Percentiles rank a stretch among this genome's conserved stretches.
These are phyloP conservation scores for Aureobasidium sp. DNA, from an alignment of 2,329 filamentous ascomycete genomes.

Conservation along the genomic window DNA sequence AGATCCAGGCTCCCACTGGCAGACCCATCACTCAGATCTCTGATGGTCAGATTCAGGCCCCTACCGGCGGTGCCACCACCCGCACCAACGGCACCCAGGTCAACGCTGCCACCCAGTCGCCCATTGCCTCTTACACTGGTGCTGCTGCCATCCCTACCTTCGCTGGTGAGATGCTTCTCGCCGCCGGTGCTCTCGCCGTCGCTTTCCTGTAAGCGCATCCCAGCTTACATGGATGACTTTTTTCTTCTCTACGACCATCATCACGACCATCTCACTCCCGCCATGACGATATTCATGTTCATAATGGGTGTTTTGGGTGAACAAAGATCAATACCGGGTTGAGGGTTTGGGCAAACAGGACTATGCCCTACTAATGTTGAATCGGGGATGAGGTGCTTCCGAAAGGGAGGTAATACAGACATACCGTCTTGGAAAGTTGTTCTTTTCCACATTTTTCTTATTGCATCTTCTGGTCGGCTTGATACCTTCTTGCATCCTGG, in stretches of 20 bases:
- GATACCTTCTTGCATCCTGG: conserved; percentile 14
- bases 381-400: background rate
- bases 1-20: conserved; percentile 17
- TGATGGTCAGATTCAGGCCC: conserved; percentile 22
- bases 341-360: conserved; percentile 11
- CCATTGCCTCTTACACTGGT: conserved; percentile 27
- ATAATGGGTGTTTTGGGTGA: conserved; percentile 15
- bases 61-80: conserved; percentile 6
- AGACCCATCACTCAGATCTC: conserved; percentile 22
- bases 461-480: conserved; percentile 13
- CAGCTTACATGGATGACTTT: background rate
- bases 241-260: background rate
- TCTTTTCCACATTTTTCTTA: background rate
- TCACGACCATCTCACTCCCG: conserved; percentile 2
- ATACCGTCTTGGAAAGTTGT: background rate
- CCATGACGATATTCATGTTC: conserved; percentile 17
- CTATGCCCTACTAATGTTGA: conserved; percentile 14
- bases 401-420: conserved; percentile 14
- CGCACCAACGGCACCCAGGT: conserved; percentile 13
- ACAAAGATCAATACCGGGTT: background rate
- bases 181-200: conserved; percentile 26
- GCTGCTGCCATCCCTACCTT: conserved; percentile 25
- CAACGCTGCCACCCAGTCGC: conserved; percentile 17
- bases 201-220: conserved; percentile 25
- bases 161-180: conserved; percentile 25